These are phyloP conservation scores for Pseudonitzschia multistriata DNA, from an alignment of 108 stramenopile species.

Conservation along the genomic window DNA sequence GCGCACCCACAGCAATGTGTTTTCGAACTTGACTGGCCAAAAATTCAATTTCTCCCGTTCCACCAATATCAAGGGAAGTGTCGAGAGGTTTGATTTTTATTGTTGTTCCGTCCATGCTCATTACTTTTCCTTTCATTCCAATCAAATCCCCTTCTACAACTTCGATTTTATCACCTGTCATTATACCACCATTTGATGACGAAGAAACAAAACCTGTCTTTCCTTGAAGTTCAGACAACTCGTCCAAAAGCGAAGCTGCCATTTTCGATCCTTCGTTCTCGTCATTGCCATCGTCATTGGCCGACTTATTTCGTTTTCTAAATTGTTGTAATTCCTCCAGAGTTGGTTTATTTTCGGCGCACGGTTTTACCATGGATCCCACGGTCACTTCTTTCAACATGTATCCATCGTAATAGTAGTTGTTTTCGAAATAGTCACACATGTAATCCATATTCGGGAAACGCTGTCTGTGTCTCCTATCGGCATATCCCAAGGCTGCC, in stretches of 20 bases:
- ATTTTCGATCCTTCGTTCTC: conserved; percentile 86
- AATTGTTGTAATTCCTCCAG: conserved; percentile 93
- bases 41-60: conserved; percentile 88
- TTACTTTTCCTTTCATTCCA: conserved; percentile 89
- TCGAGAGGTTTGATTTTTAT: conserved; percentile 88
- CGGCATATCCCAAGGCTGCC: conserved; percentile 56
- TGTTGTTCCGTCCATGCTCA: conserved; percentile 85
- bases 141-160: conserved; percentile 93
- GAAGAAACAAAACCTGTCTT: conserved; percentile 63
- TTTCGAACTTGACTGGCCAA: conserved; percentile 89
- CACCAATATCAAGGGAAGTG: conserved; percentile 65
- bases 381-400: conserved; percentile 92
- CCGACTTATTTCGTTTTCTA: conserved; percentile 60
- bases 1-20: conserved; percentile 89
- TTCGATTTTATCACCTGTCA: conserved; percentile 93
- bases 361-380: conserved; percentile 84
- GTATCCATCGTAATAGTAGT: conserved; percentile 93
- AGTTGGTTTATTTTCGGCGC: conserved; percentile 86
- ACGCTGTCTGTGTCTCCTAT: conserved; percentile 55
- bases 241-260: conserved; percentile 77
- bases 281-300: conserved; percentile 61
- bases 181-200: conserved; percentile 54
- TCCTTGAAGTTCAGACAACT: conserved; percentile 83
- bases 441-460: conserved; percentile 76
- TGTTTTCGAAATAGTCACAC: conserved; percentile 88